Evolutionary conservation across 345 rosid species (phyloP), one percentile per base, ranked within the genome.

Genomic region (Boechera stricta): DNA sequence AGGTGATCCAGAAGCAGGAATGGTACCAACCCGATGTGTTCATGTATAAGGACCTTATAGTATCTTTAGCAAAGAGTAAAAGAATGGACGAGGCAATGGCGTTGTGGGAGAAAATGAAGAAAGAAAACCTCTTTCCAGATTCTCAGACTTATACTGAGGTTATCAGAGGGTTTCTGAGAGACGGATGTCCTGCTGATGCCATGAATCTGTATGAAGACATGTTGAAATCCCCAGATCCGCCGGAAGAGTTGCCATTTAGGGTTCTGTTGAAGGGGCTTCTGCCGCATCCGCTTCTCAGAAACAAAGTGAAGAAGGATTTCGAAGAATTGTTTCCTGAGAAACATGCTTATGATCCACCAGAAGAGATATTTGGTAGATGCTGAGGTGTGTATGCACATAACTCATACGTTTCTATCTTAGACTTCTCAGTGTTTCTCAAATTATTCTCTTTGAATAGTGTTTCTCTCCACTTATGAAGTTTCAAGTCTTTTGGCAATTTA

Each of bases 141-240:
- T 87, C 92, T 69, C 97, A 92, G 75, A 86, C 95, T 11, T 90
- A 92, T 75, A 86, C 97, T 2, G 98, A 94, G 83, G 85, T 88
- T 31, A 92, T 94, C 48, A 80, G 97, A 72, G 98, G 98, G 1
- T 90, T 88, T 79, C 73, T 94, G 73, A 88, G 84, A 76, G 88
- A 90, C 1, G 98, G 97, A 6, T 94, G 92, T 52, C 98, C 96
- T 0, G 91, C 92, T 0, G 98, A 90, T 85, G 97, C 98, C 21
- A 89, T 92, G 97, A 94, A 94, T 75, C 81, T 94, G 55, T 94
- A 90, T 4, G 98, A 94, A 77, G 97, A 92, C 87, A 94, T 94
- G 98, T 78, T 90, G 82, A 81, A 87, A 77, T 87, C 98, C 51
- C 98, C 97, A 0, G 98, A 94, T 65, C 98, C 98, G 2, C 97